Conservation (phyloP, 2,329 filamentous ascomycete species). For the Aaosphaeria arxii region DNA sequence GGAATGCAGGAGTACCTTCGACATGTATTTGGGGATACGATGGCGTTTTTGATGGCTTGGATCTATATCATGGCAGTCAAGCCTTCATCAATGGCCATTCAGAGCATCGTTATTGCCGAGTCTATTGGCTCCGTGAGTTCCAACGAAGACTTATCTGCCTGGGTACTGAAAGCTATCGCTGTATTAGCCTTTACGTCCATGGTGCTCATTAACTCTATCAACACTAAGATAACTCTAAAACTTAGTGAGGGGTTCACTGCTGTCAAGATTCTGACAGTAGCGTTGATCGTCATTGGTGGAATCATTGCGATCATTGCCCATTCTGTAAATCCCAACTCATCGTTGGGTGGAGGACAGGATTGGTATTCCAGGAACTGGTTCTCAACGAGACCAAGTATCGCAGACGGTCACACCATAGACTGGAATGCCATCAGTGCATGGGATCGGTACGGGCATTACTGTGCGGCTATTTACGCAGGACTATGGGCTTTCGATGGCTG, state of each 20-base stretch:
- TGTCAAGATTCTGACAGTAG: conserved; percentile 35
- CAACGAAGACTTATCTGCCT: conserved; percentile 21
- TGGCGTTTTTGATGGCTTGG: conserved; percentile 64
- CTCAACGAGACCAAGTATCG: conserved; percentile 47
- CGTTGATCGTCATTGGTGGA: conserved; percentile 28
- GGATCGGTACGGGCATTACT: conserved; percentile 60
- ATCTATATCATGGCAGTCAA: conserved; percentile 64
- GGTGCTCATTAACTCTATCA: conserved; percentile 44
- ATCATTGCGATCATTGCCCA: conserved; percentile 29
- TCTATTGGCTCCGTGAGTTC: conserved; percentile 49
- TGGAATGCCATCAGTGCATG: conserved; percentile 47
- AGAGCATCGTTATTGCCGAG: conserved; percentile 60
- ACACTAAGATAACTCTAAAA: conserved; percentile 39
- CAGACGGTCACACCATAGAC: conserved; percentile 39
- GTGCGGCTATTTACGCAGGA: conserved; percentile 60
- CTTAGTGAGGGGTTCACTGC: conserved; percentile 43
- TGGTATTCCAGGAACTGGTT: conserved; percentile 55
- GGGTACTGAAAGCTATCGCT: conserved; percentile 37
- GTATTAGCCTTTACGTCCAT: conserved; percentile 37
- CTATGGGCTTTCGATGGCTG: conserved; percentile 66
- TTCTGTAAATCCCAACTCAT: conserved; percentile 21
- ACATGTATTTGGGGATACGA: conserved; percentile 59
- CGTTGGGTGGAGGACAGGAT: conserved; percentile 28
- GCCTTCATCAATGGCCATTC: conserved; percentile 62
- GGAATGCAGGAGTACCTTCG: conserved; percentile 63